phyloP scores from a whole-genome alignment of 2,329 filamentous ascomycete genomes.

The Fusarium albidum region DNA sequence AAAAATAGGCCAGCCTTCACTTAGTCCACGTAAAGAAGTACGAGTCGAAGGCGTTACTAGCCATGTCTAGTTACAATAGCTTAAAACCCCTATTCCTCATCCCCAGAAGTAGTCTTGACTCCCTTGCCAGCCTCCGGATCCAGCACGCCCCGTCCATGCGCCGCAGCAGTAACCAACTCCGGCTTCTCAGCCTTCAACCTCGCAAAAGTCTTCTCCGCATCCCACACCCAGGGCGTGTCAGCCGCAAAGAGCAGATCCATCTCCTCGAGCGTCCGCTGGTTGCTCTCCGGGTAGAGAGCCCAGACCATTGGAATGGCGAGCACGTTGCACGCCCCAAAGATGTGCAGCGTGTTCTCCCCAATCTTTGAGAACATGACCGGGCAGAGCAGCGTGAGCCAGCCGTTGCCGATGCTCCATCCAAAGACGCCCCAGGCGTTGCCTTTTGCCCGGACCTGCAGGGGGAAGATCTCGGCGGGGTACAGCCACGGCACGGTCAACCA shows the following conservation, averaged over 20 bases:
- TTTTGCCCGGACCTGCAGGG: constrained; percentile 73
- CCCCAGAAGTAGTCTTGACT: constrained; percentile 5
- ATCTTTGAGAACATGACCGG: constrained; percentile 66
- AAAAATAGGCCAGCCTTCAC: too few species aligned
- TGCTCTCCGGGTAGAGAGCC: constrained; percentile 78
- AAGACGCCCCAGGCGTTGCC: constrained; percentile 81
- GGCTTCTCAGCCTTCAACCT: constrained; percentile 69
- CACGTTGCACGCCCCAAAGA: constrained; percentile 74
- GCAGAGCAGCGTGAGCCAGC: constrained; percentile 55
- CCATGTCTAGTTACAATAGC: too few species aligned
- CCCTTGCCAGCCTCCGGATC: constrained; percentile 12
- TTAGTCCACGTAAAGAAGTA: too few species aligned
- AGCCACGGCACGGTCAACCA: constrained; percentile 67
- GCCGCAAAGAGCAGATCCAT: constrained; percentile 78
- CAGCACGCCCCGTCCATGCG: constrained; percentile 5
- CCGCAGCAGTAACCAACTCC: constrained; percentile 40
- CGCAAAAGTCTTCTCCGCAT: constrained; percentile 71
- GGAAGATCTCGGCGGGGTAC: constrained; percentile 78
- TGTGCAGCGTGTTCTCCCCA: constrained; percentile 75
- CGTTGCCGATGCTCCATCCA: constrained; percentile 80
- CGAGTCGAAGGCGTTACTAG: too few species aligned
- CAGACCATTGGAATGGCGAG: constrained; percentile 74
- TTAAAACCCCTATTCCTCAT: constrained; percentile 10
- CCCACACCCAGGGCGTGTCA: constrained; percentile 74
- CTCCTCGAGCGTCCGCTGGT: constrained; percentile 77